Evolutionary conservation across 805 yeast species (phyloP).

Genomic region (Candida argentea): DNA sequence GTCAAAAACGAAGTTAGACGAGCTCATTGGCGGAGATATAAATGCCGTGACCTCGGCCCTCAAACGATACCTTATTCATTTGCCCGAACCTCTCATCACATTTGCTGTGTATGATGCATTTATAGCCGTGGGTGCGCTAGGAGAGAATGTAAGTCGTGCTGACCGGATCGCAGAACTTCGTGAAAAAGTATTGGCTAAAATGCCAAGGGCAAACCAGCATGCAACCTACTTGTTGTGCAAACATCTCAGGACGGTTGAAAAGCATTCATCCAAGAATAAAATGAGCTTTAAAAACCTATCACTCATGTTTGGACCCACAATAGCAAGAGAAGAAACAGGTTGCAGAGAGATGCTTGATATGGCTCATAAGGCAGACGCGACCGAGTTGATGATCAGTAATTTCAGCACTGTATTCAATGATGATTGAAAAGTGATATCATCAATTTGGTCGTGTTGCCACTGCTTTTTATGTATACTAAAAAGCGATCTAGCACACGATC

Average conservation of each 20-base stretch:
- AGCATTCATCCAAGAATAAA: slow-evolving; percentile 46
- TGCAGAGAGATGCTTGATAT: slow-evolving; percentile 79
- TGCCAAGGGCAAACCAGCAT: slow-evolving; percentile 62
- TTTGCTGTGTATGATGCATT: slow-evolving; percentile 56
- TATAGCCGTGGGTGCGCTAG: slow-evolving; percentile 39
- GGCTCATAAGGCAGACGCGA: slow-evolving; percentile 66
- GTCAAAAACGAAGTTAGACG: slow-evolving; percentile 20
- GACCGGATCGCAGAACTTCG: slow-evolving; percentile 33
- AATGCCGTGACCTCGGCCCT: slow-evolving; percentile 81
- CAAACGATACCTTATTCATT: slow-evolving; percentile 74
- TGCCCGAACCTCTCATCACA: slow-evolving; percentile 80
- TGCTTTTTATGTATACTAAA: background rate
- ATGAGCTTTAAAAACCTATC: slow-evolving; percentile 81
- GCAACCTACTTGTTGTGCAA: slow-evolving; percentile 46
- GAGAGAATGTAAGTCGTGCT: slow-evolving; percentile 13
- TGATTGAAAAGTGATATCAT: too few relatives aligned
- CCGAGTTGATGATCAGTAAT: slow-evolving; percentile 58
- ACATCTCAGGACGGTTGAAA: slow-evolving; percentile 57
- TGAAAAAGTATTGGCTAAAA: slow-evolving; percentile 30
- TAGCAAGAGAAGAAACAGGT: slow-evolving; percentile 69
- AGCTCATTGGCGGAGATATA: slow-evolving; percentile 53
- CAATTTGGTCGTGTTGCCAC: too few relatives aligned
- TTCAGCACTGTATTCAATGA: slow-evolving; percentile 27
- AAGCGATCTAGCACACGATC: too few relatives aligned
- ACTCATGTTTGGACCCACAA: slow-evolving; percentile 90